Evolutionary conservation across 2,329 filamentous ascomycete species (phyloP).

Genomic region (Cladophialophora bantiana): DNA sequence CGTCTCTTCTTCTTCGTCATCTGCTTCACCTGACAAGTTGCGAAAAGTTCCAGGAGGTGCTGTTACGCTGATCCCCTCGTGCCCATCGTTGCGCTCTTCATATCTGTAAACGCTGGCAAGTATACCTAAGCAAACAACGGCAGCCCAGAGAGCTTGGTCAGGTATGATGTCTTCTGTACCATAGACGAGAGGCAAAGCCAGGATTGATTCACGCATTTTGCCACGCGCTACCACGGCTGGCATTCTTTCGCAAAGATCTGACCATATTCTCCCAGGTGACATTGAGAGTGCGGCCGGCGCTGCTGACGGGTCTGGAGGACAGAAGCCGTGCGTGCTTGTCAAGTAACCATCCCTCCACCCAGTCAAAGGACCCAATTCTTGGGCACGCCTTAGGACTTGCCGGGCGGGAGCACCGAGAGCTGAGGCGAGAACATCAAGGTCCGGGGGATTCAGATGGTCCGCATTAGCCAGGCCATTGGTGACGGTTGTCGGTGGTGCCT

Average conservation of each 20-base stretch:
- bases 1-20: conserved; percentile 32
- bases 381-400: conserved; percentile 29
- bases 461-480: conserved; percentile 29
- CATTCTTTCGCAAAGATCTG: conserved; percentile 30
- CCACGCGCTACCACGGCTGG: conserved; percentile 29
- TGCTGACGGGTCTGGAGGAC: conserved; percentile 29
- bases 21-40: conserved; percentile 27
- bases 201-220: conserved; percentile 29
- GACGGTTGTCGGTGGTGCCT: conserved; percentile 20
- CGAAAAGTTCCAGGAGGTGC: conserved; percentile 26
- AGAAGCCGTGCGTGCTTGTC: conserved; percentile 30
- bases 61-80: conserved; percentile 31
- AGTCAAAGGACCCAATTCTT: conserved; percentile 26
- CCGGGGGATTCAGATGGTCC: conserved; percentile 29
- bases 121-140: conserved; percentile 29
- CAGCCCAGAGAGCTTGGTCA: conserved; percentile 31
- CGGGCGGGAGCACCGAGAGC: conserved; percentile 31
- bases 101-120: conserved; percentile 31
- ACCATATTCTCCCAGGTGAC: conserved; percentile 32
- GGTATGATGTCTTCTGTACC: conserved; percentile 30
- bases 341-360: conserved; percentile 33
- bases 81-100: conserved; percentile 31
- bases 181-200: conserved; percentile 24
- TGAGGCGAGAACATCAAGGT: conserved; percentile 27
- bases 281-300: conserved; percentile 23